A percentile compares a stretch with the other conserved stretches of the same genome.
phyloP scores from a whole-genome alignment of 495 filamentous ascomycete genomes.

The Rostrohypoxylon terebratum region DNA sequence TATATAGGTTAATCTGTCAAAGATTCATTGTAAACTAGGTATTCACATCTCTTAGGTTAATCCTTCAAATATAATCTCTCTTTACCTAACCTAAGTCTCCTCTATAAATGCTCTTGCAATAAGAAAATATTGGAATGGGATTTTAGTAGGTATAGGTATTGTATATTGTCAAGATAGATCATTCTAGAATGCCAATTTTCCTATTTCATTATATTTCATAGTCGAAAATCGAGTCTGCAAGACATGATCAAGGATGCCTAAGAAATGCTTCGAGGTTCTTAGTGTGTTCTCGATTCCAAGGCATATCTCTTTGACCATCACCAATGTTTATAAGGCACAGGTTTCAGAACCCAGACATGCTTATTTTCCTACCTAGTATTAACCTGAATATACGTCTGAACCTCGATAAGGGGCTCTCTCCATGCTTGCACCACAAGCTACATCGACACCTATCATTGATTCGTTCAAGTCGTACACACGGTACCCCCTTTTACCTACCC shows the following conservation, averaged over 20 bases:
- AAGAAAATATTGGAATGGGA: no score
- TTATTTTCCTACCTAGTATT: not conserved
- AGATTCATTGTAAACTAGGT: no score
- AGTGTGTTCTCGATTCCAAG: conserved; percentile 20
- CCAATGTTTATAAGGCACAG: conserved; percentile 18
- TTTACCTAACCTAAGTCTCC: no score
- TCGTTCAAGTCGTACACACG: no score
- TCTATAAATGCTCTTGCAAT: no score
- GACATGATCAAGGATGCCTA: not conserved
- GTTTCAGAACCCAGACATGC: conserved; percentile 15
- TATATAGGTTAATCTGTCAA: no score
- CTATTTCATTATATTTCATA: not conserved
- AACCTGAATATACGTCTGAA: not conserved
- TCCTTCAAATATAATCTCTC: no score
- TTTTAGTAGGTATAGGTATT: no score
- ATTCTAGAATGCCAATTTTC: conserved; percentile 27
- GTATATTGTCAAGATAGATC: not conserved
- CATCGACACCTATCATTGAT: not conserved
- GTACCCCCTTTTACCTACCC: not conserved
- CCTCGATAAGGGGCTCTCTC: not conserved
- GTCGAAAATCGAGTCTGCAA: not conserved
- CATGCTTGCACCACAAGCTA: not conserved
- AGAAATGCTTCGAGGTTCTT: conserved; percentile 27
- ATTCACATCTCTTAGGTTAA: no score
- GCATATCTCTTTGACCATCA: not conserved